Base-by-base conservation (phyloP, 164 flowering plant genomes). In the Santalum album region DNA sequence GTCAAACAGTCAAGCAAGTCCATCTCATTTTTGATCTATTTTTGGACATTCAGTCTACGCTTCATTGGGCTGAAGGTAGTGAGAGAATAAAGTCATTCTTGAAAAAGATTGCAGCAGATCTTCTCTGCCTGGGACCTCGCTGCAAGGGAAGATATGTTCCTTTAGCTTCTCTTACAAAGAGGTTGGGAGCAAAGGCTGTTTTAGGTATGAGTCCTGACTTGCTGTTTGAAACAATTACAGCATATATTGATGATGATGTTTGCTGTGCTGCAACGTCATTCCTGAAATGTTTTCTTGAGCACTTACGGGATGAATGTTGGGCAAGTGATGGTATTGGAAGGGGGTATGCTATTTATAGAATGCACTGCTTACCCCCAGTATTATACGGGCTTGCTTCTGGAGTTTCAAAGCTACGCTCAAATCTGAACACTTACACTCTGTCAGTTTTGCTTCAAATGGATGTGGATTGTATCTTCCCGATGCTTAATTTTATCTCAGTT, bases 141-240 rank as follows among this genome's bases (percentile, higher is more conserved):
- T 94, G 96, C 69, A 94, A 94, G 75, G 99, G 99, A 18, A 79
- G 99, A 69, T 94, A 94, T 61, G 80, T 79, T 53, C 99, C 99
- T 54, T 75, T 90, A 60, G 90, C 90, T 58, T 94, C 82, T 49
- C 76, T 94, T 19, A 81, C 84, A n/a, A 87, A 72, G 78, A 84
- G 99, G 67, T 66, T 94, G 70, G 99, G 99, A 26, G 86, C 95
- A 40, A 90, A 72, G 58, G 64, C 79, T 56, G 50, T 94, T 50
- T 65, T 90, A 56, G 74, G 66, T 25, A 82, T 94, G 90, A 70
- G 67, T 32, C 83, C 84, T 29, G 58, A 75, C 57, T 58, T 94
- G 49, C 55, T 90, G 35, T 77, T 62, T 66, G 86, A 90, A 59
- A 83, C 85, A 1, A 56, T 68, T 17, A 63, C 80, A 32, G 95